Evolutionary conservation across 2,329 filamentous ascomycete species (phyloP), one percentile per base, ranked within the genome.

Genomic region (Neopestalotiopsis sp.): DNA sequence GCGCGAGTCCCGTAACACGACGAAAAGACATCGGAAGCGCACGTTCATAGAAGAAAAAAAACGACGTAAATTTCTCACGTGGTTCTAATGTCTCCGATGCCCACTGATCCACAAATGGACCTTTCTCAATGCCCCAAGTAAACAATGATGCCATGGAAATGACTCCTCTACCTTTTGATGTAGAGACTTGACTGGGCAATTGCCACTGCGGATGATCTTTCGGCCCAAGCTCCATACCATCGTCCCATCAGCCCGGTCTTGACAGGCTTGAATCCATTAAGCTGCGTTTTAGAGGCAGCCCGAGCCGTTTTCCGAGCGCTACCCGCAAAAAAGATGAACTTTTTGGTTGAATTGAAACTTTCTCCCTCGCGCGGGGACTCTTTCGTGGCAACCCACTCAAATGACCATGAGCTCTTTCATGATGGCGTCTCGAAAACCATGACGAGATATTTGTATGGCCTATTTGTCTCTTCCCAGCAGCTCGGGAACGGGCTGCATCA

Each of bases 361-460:
- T 14, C n/a, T 28, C 57, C 10, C 57, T 28, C 57, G 24, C 17
- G 57, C 20, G 9, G 49, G 14, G 13, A 13, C n/a, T 28, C 59
- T 62, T 62, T 38, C 20, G 59, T 40, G 34, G 59, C 32, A 32
- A 24, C 59, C 9, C 57, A 59, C n/a, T 30, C 5, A 59, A 6
- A 59, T 20, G 30, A 9, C 17, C n/a, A 62, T 62, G 59, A 28
- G 24, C 3, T 3, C 59, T 62, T 62, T 32, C 10, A 62, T 62
- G 59, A 62, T 20, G 32, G 59, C 59, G 32, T 62, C 59, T 62
- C 13, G 59, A 62, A 59, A 30, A 53, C 20, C 24, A 20, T 53
- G 17, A 53, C 45, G 45, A 53, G 45, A 53, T 20, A n/a, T 53
- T 7, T 10, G 14, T 17, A 53, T 53, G 24, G 24, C 24, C 3